phyloP scores from a whole-genome alignment of 2,329 filamentous ascomycete species.

The Colletotrichum acutatum region DNA sequence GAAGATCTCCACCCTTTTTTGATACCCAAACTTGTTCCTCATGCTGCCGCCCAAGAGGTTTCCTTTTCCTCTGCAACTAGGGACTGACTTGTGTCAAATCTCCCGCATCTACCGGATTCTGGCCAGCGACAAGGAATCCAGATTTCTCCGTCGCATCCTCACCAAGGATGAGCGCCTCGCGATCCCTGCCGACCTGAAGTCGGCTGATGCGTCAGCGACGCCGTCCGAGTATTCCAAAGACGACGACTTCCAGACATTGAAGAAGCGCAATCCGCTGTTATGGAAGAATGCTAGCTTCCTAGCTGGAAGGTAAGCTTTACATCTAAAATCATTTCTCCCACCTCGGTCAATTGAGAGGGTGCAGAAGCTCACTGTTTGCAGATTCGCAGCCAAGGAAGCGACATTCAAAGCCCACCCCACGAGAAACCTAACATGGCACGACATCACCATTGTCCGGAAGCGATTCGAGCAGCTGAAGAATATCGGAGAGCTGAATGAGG shows the following conservation, averaged over 20 bases:
- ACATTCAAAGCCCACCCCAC: constrained; percentile 76
- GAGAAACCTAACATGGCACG: constrained; percentile 69
- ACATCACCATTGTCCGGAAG: constrained; percentile 59
- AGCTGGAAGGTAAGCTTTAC: constrained; percentile 54
- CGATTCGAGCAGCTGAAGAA: constrained; percentile 10
- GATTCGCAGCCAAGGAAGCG: constrained; percentile 81
- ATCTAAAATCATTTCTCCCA: background rate
- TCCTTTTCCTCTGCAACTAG: constrained; percentile 74
- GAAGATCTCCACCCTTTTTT: background rate
- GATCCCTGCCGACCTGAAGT: constrained; percentile 31
- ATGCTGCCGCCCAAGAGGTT: constrained; percentile 54
- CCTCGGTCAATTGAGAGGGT: background rate
- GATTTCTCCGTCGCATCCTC: constrained; percentile 62
- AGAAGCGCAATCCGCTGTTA: constrained; percentile 39
- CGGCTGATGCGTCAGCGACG: background rate
- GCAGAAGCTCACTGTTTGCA: constrained; percentile 38
- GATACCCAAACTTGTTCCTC: background rate
- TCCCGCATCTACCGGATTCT: constrained; percentile 72
- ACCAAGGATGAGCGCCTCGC: constrained; percentile 51
- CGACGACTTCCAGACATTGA: constrained; percentile 9
- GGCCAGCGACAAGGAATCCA: constrained; percentile 49
- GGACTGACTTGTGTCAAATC: constrained; percentile 82
- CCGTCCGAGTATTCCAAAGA: background rate
- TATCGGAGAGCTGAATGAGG: background rate
- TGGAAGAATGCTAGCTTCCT: constrained; percentile 54